Percentiles rank a stretch among this genome's conserved stretches.
phyloP scores from a whole-genome alignment of 768 basidiomycete species.

The Termitomyces sp. region DNA sequence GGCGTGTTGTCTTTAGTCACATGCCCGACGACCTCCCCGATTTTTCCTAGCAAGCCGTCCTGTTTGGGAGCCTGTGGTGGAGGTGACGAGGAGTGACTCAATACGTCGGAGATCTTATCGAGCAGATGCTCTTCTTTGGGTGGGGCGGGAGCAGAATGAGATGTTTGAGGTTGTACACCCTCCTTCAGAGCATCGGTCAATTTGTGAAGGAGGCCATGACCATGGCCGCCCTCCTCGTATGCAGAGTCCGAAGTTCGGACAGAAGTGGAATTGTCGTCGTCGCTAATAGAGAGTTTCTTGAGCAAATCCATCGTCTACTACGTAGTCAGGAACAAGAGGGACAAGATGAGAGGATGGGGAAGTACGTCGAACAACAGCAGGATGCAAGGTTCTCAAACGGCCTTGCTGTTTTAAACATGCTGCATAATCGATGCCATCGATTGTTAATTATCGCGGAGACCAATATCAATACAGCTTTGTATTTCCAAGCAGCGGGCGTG shows the following conservation, averaged over 20 bases:
- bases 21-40: constrained; percentile 8
- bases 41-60: constrained; percentile 10
- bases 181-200: constrained; percentile 3
- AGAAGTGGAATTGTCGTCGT: neutral
- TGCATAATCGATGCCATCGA: constrained; percentile 9
- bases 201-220: constrained; percentile 1
- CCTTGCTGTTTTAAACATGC: neutral
- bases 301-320: constrained; percentile 11
- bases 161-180: neutral
- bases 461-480: neutral
- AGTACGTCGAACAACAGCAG: neutral
- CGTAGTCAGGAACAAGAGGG: neutral
- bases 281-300: constrained; percentile 10
- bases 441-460: neutral
- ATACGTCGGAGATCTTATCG: constrained; percentile 6
- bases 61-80: constrained; percentile 4
- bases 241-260: neutral
- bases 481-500: neutral
- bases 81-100: constrained; percentile 3
- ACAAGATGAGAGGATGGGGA: neutral
- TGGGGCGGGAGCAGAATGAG: neutral
- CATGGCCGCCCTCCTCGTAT: neutral
- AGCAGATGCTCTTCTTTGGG: constrained; percentile 3
- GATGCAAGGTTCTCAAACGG: neutral
- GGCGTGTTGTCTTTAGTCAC: constrained; percentile 7